Percentiles rank a stretch among this genome's conserved stretches.
phyloP scores from a whole-genome alignment of 2,329 filamentous ascomycete genomes.

The Magnaporthales sp. region DNA sequence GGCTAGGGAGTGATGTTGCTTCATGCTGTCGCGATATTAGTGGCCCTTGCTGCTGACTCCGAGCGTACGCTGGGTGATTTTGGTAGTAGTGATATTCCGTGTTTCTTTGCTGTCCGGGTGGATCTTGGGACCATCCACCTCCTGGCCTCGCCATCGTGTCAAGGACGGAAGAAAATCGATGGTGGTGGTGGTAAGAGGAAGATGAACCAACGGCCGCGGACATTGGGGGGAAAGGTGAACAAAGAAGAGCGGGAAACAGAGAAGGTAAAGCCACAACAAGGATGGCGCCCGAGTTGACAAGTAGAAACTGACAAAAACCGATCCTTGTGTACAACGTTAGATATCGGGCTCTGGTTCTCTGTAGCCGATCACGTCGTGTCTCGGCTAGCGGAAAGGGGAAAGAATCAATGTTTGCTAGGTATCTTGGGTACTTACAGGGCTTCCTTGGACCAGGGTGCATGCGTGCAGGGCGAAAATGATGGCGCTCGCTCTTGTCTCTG shows the following conservation, averaged over 20 bases:
- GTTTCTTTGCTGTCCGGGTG: slow-evolving; percentile 13
- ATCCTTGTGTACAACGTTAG: neutral
- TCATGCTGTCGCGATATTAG: slow-evolving; percentile 7
- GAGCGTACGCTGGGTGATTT: neutral
- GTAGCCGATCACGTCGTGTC: neutral
- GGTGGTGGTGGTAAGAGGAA: slow-evolving; percentile 12
- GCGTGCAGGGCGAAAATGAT: neutral
- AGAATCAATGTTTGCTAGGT: neutral
- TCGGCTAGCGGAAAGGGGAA: slow-evolving; percentile 2
- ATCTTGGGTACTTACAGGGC: neutral
- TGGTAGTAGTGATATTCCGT: slow-evolving; percentile 12
- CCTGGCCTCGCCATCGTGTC: slow-evolving; percentile 27
- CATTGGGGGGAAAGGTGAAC: slow-evolving; percentile 17
- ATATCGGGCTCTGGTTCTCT: slow-evolving; percentile 1
- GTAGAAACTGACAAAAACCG: neutral
- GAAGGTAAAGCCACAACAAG: neutral
- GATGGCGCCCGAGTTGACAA: neutral
- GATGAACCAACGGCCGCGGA: slow-evolving; percentile 21
- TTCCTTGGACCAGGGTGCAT: neutral
- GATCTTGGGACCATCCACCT: slow-evolving; percentile 21
- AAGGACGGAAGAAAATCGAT: slow-evolving; percentile 21
- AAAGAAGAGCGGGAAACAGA: neutral
- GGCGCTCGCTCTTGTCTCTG: neutral
- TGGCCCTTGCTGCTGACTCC: slow-evolving; percentile 10
- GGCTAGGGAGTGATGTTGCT: slow-evolving; percentile 14